Base-by-base conservation (phyloP, 2,329 filamentous ascomycete genomes). In the Emmonsiellopsis sp. region DNA sequence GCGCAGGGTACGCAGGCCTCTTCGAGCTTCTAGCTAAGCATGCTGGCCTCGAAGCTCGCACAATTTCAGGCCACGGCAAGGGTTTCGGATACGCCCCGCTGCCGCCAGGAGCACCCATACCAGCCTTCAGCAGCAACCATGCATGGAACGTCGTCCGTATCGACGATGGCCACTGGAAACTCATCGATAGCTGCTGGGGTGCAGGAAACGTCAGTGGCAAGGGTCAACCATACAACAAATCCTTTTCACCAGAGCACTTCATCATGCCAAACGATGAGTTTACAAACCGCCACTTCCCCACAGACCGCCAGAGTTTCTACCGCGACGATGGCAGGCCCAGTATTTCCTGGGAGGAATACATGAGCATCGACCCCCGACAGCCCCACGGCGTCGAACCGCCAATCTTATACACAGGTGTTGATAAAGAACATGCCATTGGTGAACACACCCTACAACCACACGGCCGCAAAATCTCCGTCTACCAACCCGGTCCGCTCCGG, bases 91-190 rank as follows among this genome's bases (percentile, higher is more conserved):
- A 90, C 69, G 68, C 66, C 0, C 70, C 82, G 0, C 71, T 90
- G 7, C 73, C 77, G 40, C 78, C 82, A 0, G 87, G 86, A 3
- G 76, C 86, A 51, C 73, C 79, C 0, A 67, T 86, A 0, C 91
- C 91, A 2, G 78, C 82, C 0, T 79, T 78, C 16, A 74, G 84
- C 51, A 72, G 80, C 0, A 77, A 81, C 1, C 92, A 97, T 69
- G 92, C 93, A 0, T 96, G 93, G 93, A 96, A 95, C 64, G 91
- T 87, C 0, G 89, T 96, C 6, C 80, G 83, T 50, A 89, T 97
- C 55, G 92, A 97, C 62, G 81, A 84, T 30, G 89, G 88, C 2
- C 81, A 83, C 59, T 97, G 92, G 92, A 95, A 96, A 70, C 79
- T 97, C 1, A 73, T 97, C 48, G 93, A 98, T 64, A 72, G 86